Conservation (phyloP, 768 basidiomycete genomes). For the Candolleomyces aberdarensis region DNA sequence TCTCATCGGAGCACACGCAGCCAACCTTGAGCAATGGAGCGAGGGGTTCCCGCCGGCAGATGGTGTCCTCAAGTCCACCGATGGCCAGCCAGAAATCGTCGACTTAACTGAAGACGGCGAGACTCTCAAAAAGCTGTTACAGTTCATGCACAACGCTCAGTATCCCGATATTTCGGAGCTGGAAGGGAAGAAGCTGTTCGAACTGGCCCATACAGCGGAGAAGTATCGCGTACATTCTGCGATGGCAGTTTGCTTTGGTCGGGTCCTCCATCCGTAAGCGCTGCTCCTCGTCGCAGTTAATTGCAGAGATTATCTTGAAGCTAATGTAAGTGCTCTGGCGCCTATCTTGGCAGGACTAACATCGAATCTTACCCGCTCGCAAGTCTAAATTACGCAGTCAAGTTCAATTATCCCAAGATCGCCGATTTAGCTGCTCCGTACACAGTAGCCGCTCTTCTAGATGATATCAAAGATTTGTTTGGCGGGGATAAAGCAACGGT, state of each 20-base stretch:
- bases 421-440: not conserved
- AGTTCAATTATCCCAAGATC: not conserved
- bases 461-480: not conserved
- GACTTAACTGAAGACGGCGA: not conserved
- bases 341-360: not conserved
- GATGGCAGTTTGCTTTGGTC: not conserved
- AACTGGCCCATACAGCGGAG: not conserved
- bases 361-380: not conserved
- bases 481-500: not conserved
- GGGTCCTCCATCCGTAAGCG: not conserved
- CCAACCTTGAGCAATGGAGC: not conserved
- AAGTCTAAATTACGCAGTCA: not conserved
- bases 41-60: not conserved
- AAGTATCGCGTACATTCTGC: not conserved
- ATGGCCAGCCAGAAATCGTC: not conserved
- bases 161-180: not conserved
- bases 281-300: not conserved
- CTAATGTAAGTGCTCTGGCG: not conserved
- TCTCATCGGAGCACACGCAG: not conserved
- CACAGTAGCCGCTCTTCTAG: not conserved
- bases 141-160: not conserved
- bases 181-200: not conserved
- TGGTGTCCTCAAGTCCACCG: not conserved
- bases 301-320: too few species aligned
- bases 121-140: not conserved